Evolutionary conservation across 768 basidiomycete species (phyloP).

Genomic region (Galerina sulciceps): DNA sequence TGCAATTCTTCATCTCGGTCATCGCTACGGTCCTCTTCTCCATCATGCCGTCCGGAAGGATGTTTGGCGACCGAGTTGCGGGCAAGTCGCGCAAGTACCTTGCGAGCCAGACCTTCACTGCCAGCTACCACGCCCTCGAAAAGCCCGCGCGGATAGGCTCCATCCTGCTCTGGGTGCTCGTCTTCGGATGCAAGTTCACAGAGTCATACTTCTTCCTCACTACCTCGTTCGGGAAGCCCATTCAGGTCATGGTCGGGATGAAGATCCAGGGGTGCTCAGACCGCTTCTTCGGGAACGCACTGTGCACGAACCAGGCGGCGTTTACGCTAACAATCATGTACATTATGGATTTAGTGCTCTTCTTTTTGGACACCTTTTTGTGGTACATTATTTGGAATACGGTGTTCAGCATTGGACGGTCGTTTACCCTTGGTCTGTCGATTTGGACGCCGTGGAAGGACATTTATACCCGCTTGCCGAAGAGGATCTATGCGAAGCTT

Average conservation of each 20-base stretch:
- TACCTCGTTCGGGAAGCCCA: conserved; percentile 90
- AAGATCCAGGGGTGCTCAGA: conserved; percentile 90
- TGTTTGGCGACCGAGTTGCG: conserved; percentile 98
- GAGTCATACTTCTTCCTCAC: conserved; percentile 99
- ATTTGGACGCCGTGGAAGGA: conserved; percentile 99
- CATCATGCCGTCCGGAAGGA: conserved; percentile 92
- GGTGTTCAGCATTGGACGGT: conserved; percentile 85
- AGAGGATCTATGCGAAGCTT: conserved; percentile 95
- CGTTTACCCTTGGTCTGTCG: conserved; percentile 89
- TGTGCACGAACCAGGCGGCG: conserved; percentile 92
- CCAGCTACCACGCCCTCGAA: conserved; percentile 81
- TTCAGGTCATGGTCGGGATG: conserved; percentile 96
- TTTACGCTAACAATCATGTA: conserved; percentile 98
- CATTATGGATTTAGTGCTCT: conserved; percentile 95
- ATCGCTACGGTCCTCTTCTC: conserved; percentile 86
- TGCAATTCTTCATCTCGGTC: conserved; percentile 95
- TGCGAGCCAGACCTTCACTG: conserved; percentile 98
- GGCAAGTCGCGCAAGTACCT: conserved; percentile 97
- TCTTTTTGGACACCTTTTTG: conserved; percentile 99
- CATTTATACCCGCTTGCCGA: conserved; percentile 94
- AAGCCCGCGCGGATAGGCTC: conserved; percentile 75
- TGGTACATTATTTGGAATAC: conserved; percentile 99
- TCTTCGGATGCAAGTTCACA: conserved; percentile 95
- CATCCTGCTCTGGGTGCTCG: conserved; percentile 82
- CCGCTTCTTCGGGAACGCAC: conserved; percentile 78